Evolutionary conservation across 2,329 filamentous ascomycete genomes (phyloP).

Genomic region (Chaetomiaceae sp.): DNA sequence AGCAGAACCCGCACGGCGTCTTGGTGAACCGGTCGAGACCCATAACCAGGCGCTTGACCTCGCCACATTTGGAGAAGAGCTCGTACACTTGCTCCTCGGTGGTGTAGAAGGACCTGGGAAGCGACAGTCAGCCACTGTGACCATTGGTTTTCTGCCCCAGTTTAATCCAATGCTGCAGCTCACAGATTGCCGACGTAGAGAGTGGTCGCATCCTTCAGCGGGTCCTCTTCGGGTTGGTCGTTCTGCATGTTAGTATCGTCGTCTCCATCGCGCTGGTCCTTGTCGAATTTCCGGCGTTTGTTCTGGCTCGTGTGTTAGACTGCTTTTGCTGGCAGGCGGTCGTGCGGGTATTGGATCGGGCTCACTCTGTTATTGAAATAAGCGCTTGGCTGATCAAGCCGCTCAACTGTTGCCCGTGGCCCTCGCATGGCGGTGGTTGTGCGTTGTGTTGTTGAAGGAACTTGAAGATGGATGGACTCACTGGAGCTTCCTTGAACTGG

Average conservation of each 20-base stretch:
- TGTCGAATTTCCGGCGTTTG: slow-evolving; percentile 63
- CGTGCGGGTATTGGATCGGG: slow-evolving; percentile 9
- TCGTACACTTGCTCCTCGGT: slow-evolving; percentile 99
- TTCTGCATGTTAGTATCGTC: slow-evolving; percentile 44
- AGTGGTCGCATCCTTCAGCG: slow-evolving; percentile 81
- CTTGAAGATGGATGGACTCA: not conserved
- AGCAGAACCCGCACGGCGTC: slow-evolving; percentile 98
- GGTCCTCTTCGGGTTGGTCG: slow-evolving; percentile 65
- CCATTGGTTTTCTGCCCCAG: no score
- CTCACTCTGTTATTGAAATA: slow-evolving; percentile 82
- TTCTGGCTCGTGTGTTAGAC: slow-evolving; percentile 45
- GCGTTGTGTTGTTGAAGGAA: not conserved
- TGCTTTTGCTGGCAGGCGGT: not conserved
- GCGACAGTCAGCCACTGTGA: slow-evolving; percentile 3
- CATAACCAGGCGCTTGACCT: slow-evolving; percentile 98
- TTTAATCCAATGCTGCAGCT: slow-evolving; percentile 30
- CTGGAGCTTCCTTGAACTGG: slow-evolving; percentile 10
- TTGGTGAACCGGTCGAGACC: slow-evolving; percentile 95
- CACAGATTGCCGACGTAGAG: slow-evolving; percentile 97
- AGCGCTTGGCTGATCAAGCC: slow-evolving; percentile 89
- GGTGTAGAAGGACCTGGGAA: slow-evolving; percentile 81
- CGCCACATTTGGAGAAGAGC: slow-evolving; percentile 90
- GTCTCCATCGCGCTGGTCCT: slow-evolving; percentile 54
- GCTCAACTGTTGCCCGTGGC: slow-evolving; percentile 71
- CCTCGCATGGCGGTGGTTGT: slow-evolving; percentile 28